Evolutionary conservation across 164 flowering plant genomes (phyloP).

Genomic region (Magnolia kwangsiensis): DNA sequence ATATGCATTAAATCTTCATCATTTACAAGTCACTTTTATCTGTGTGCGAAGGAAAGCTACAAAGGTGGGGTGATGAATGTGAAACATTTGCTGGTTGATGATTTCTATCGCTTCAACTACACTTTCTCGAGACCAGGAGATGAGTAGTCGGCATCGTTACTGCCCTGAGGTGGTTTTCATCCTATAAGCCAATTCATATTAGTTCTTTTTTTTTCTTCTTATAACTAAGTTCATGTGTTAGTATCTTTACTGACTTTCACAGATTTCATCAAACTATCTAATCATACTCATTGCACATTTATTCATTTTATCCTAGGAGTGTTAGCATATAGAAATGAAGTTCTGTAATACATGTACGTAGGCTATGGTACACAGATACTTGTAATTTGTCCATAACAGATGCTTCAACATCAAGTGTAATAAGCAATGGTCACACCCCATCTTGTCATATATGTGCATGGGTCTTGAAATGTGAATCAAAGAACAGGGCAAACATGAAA

Average conservation of each 20-base stretch:
- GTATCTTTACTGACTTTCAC: too few relatives aligned
- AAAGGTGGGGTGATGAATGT: neutral
- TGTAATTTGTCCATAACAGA: too few relatives aligned
- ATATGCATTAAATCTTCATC: conserved; percentile 70
- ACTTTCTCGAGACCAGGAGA: conserved; percentile 15
- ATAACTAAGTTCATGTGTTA: too few relatives aligned
- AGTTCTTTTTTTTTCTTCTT: neutral
- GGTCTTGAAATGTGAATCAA: too few relatives aligned
- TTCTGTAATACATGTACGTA: neutral
- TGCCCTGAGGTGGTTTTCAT: conserved; percentile 58
- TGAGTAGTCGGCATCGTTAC: conserved; percentile 18
- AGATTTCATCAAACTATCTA: neutral
- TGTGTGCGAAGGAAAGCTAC: conserved; percentile 35
- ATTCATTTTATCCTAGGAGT: neutral
- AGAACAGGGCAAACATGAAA: too few relatives aligned
- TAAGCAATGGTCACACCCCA: too few relatives aligned
- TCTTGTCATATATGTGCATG: too few relatives aligned
- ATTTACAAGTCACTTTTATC: conserved; percentile 54
- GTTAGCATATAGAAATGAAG: neutral
- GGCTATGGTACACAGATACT: too few relatives aligned
- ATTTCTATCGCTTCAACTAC: conserved; percentile 24
- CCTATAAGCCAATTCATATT: neutral
- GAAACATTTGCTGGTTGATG: conserved; percentile 14
- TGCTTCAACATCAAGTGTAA: too few relatives aligned
- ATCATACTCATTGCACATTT: neutral